Conservation (phyloP, 495 filamentous ascomycete species). For the Monascus purpureus region DNA sequence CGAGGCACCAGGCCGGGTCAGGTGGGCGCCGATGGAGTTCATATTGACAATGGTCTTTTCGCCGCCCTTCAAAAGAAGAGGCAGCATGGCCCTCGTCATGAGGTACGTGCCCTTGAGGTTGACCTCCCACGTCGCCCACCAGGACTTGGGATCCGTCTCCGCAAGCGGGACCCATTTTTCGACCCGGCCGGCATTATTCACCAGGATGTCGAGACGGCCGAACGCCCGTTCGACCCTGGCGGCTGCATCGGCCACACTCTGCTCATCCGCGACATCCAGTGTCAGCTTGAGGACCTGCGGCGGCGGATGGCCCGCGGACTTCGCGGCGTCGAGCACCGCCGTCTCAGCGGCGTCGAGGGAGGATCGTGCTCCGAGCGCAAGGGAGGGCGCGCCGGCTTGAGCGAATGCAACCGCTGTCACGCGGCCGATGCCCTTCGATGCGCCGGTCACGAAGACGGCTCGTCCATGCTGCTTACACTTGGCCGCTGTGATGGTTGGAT, state of each 20-base stretch:
- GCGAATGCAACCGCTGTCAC: slow-evolving; percentile 26
- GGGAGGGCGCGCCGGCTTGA: slow-evolving; percentile 24
- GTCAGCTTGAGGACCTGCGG: slow-evolving; percentile 25
- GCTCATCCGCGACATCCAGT: slow-evolving; percentile 22
- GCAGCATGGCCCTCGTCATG: slow-evolving; percentile 22
- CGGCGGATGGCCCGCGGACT: slow-evolving; percentile 14
- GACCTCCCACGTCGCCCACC: slow-evolving; percentile 27
- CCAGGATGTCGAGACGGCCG: slow-evolving; percentile 29
- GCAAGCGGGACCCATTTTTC: slow-evolving; percentile 17
- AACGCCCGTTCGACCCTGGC: slow-evolving; percentile 12
- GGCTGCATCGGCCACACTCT: slow-evolving; percentile 16
- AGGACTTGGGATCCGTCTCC: slow-evolving; percentile 28
- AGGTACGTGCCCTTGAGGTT: slow-evolving; percentile 33
- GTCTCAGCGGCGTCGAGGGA: slow-evolving; percentile 12
- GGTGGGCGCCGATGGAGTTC: slow-evolving; percentile 25
- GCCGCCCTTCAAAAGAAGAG: slow-evolving; percentile 26
- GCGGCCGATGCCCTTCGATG: slow-evolving; percentile 28
- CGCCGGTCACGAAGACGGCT: slow-evolving; percentile 31
- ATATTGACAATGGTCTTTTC: slow-evolving; percentile 35
- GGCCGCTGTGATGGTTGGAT: slow-evolving; percentile 17
- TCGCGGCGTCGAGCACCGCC: slow-evolving; percentile 21
- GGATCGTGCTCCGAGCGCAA: slow-evolving; percentile 29
- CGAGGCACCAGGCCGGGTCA: slow-evolving; percentile 11
- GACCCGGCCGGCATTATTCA: slow-evolving; percentile 35
- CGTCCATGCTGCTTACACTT: slow-evolving; percentile 16